Conservation (phyloP, 768 basidiomycete genomes). For the Mycena crocata region DNA sequence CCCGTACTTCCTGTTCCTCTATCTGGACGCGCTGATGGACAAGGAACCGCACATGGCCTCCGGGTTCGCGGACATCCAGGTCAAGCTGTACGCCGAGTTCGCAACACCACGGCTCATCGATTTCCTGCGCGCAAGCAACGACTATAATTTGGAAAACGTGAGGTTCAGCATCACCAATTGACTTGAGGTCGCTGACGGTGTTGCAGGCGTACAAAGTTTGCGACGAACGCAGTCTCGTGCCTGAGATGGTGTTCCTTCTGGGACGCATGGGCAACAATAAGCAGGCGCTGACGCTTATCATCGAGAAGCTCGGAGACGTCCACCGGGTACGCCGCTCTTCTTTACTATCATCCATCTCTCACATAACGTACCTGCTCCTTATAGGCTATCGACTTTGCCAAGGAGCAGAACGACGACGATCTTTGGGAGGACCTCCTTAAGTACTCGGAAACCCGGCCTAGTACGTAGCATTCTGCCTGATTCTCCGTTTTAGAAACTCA, state of each 20-base stretch:
- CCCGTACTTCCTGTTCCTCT: constrained; percentile 89
- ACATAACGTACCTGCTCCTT: neutral
- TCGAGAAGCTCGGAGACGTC: constrained; percentile 94
- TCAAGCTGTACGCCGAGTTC: constrained; percentile 93
- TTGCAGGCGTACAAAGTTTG: constrained; percentile 87
- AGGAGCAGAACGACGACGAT: constrained; percentile 96
- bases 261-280: constrained; percentile 99
- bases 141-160: constrained; percentile 90
- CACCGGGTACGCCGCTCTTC: constrained; percentile 67
- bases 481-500: neutral
- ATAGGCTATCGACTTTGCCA: constrained; percentile 98
- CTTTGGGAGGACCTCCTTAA: constrained; percentile 96
- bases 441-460: constrained; percentile 94
- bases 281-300: constrained; percentile 92
- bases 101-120: constrained; percentile 84
- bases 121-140: constrained; percentile 90
- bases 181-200: constrained; percentile 9
- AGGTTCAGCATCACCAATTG: neutral
- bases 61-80: constrained; percentile 88
- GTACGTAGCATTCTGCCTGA: constrained; percentile 53
- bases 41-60: constrained; percentile 86
- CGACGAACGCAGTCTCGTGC: constrained; percentile 85
- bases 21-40: constrained; percentile 89
- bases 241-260: constrained; percentile 97
- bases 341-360: neutral